Base-by-base conservation (phyloP, 2,329 filamentous ascomycete genomes). In the Ascochyta fabae region DNA sequence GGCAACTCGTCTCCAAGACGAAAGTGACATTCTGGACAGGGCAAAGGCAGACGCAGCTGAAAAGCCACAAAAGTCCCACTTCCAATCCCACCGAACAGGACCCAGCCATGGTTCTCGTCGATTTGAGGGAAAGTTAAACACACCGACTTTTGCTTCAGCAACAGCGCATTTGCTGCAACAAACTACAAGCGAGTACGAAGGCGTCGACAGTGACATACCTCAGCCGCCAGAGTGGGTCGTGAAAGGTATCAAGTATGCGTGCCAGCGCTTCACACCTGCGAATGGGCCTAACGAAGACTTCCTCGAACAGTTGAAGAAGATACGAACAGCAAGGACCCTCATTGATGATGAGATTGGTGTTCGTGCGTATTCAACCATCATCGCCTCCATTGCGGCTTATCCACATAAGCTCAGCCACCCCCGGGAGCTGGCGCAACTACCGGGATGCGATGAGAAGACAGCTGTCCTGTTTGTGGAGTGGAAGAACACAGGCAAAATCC, bases 311-410 rank as follows among this genome's bases (percentile, higher is more conserved):
- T 81, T 99, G 5, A 84, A 87, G 64, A 88, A 88, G 56, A 91
- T 98, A 61, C 86, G 89, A 41, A 85, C 84, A 2, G 83, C 88
- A 2, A 85, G 94, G 22, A 81, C 86, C 15, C 80, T 97, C 1
- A 87, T 84, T 1, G 85, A 86, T 8, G 92, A 97, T 65, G 83
- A 89, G 42, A 86, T 96, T 55, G 92, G 91, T 2, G 86, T 93
- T 0, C 85, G 92, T 44, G 92, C 94, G 0, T 98, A 98, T 71
- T 93, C 90, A 27, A 92, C 89, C 2, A 88, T 89, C 12, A 96
- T 98, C 61, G 92, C 95, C 6, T 79, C 90, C 0, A 75, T 99
- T 16, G 86, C 91, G 3, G 91, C 94, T 0, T 97, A 97, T 67
- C 92, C 93, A 0, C 77, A 86, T 66, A 74, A 70, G 36, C 70